Evolutionary conservation across 805 yeast species (phyloP), one percentile per base, ranked within the genome.

Genomic region (Sporopachydermia lactativora): DNA sequence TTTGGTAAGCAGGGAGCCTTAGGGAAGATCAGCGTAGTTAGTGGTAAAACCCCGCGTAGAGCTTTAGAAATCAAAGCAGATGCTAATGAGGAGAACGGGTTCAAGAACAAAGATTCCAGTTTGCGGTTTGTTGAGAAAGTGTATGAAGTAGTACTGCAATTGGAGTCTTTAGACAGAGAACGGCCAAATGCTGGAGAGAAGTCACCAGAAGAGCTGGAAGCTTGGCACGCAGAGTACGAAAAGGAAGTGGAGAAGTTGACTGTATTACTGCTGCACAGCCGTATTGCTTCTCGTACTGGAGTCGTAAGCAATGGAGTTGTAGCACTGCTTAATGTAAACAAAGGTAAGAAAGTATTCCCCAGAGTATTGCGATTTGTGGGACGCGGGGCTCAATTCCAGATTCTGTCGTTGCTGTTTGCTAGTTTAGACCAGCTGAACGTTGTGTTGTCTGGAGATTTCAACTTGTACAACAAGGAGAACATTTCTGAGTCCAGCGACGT

Each of bases 311-410:
- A 17, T 14, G 39, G 39, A 36, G 39, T 14, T 8, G 15, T 34
- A 5, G 84, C 86, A 48, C 75, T 84, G 55, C 68, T 89, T 48
- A 74, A 82, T 18, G 81, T 79, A 54, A 83, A 83, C 51, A 89
- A 89, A 61, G 92, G 94, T 42, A 76, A 85, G 65, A 88, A 85
- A 59, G 71, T 85, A 31, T 77, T 89, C 64, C 86, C 92, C 40
- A 77, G 98, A 61, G 70, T 84, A 44, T 85, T 85, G 66, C 81
- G 84, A 53, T 83, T 86, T 58, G 67, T 89, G 52, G 64, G 73
- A 35, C 70, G 79, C 49, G 84, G 81, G 49, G 89, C 84, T 54
- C 75, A 82, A 48, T 66, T 82, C 45, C 78, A 88, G 28, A 66
- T 84, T 42, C 72, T 84, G 41, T 83, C 88, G 39, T 71, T 82